Percentiles rank a stretch among this genome's conserved stretches.
Conservation (phyloP, 768 basidiomycete genomes). For the Plicaturopsis crispa region DNA sequence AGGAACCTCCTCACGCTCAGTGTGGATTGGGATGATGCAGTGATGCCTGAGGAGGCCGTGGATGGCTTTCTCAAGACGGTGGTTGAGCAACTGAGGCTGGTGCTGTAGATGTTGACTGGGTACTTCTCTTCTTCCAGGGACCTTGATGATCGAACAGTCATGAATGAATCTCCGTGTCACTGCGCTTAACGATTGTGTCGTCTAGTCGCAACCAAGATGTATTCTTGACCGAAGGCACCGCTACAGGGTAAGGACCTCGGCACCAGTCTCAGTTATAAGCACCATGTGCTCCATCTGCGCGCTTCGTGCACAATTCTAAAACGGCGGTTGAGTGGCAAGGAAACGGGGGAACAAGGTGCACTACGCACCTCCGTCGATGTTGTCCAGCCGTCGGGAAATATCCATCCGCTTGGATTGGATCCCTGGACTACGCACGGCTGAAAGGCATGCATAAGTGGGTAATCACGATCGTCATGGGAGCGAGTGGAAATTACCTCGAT, state of each 20-base stretch:
- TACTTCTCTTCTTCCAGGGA: too few relatives aligned
- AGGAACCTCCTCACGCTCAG: too few relatives aligned
- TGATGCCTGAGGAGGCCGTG: too few relatives aligned
- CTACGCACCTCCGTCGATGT: slow-evolving; percentile 71
- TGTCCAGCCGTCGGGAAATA: slow-evolving; percentile 92
- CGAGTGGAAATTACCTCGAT: slow-evolving; percentile 58
- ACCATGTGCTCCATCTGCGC: slow-evolving; percentile 90
- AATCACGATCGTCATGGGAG: background rate
- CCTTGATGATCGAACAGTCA: too few relatives aligned
- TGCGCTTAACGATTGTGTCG: too few relatives aligned
- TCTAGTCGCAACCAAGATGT: too few relatives aligned
- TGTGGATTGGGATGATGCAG: too few relatives aligned
- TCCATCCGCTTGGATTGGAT: slow-evolving; percentile 53
- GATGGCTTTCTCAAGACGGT: too few relatives aligned
- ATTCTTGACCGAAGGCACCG: too few relatives aligned
- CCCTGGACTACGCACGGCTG: slow-evolving; percentile 80
- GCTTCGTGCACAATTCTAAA: slow-evolving; percentile 69
- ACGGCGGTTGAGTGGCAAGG: background rate
- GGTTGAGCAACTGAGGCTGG: too few relatives aligned
- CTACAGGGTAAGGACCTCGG: slow-evolving; percentile 65
- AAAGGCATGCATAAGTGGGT: slow-evolving; percentile 1
- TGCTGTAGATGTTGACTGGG: too few relatives aligned
- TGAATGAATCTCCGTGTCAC: too few relatives aligned
- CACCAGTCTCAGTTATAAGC: slow-evolving; percentile 69
- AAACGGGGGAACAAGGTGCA: background rate